Evolutionary conservation across 768 basidiomycete species (phyloP), one percentile per base, ranked within the genome.

Genomic region (Trametopsis cervina): DNA sequence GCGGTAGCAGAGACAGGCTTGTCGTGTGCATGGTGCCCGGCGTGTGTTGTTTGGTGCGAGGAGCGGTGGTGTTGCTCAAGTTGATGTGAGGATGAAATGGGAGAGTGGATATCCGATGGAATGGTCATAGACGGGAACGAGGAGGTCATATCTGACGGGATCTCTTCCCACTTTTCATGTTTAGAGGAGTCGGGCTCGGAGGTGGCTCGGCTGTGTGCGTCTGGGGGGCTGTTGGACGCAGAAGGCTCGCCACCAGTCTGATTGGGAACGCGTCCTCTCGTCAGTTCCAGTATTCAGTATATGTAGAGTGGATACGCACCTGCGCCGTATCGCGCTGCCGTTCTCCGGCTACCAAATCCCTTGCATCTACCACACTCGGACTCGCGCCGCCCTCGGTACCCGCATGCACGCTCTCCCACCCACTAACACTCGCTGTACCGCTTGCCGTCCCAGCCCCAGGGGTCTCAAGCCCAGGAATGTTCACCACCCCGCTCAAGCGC

Each of bases 111-210:
- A 20, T 75, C 74, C 49, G 81, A 84, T 6, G 84, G 84, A 63
- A 81, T 84, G 22, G 83, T 76, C 69, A 87, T 69, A 52, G 89
- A 90, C n/a, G 89, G 89, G 63, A 78, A 86, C 3, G 89, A 91
- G 1, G 75, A 65, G 10, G 63, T 63, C 27, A 63, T 53, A 11
- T 61, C 63, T 41, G 77, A 76, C 40, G 80, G 73, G 29, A 90
- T 68, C 49, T 87, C 75, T 61, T 88, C 87, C 88, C 87, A 89
- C 57, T 77, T 83, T 54, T 82, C 60, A 42, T 53, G 62, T 46
- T 59, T 62, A 12, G 66, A 63, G 43, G 62, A 63, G 47, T 66
- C 56, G 23, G 60, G 60, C 25, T 64, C 61, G 4, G 60, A 55
- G 26, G n/a, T 40, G 2, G 29, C 5, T 13, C 35, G 40, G 6